Base-by-base conservation (phyloP, 1,284 basidiomycete genomes). In the Mrakiaceae sp. region DNA sequence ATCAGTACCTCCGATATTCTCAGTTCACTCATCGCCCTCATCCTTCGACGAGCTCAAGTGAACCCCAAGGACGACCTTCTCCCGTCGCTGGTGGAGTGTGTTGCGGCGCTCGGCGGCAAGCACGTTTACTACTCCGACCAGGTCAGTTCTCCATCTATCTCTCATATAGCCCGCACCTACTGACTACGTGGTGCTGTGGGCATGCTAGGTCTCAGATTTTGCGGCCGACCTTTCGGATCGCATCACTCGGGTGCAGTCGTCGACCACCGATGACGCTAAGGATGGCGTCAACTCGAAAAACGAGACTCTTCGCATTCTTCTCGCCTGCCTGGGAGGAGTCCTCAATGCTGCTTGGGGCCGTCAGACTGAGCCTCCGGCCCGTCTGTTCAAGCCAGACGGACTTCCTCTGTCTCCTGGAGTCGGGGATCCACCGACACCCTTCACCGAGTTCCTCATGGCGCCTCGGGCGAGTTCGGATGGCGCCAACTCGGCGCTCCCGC, bases 41-140 rank as follows among this genome's bases (percentile, higher is more conserved):
- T 90, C 62, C 78, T 92, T 57, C 86, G 88, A 27, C 27, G 27
- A 27, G 27, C 27, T 27, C 27, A 27, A 27, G 27, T 27, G 27
- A 27, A 27, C 27, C 27, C 27, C 27, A 27, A 27, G 2, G 27
- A 27, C 27, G 27, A 27, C 27, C 27, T 27, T 27, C 27, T 27
- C 27, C 27, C 27, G 27, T 27, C 27, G 27, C 27, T 27, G 27
- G 27, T 27, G 27, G 27, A 27, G 27, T 27, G 27, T 27, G 27
- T 27, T 27, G 27, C 27, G 4, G 88, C 90, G 0, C 80, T 98
- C 16, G 88, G 88, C 44, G 27, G 27, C 27, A 27, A 27, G 27
- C 92, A 96, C 73, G 85, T 95, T 63, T 95, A 96, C 79, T 97
- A 97, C 74, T 88, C 91, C 57, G 95, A 97, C 73, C 95, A 98